Evolutionary conservation across 108 stramenopile species (phyloP), one percentile per base, ranked within the genome.

Genomic region (Cyclotella distinguenda): DNA sequence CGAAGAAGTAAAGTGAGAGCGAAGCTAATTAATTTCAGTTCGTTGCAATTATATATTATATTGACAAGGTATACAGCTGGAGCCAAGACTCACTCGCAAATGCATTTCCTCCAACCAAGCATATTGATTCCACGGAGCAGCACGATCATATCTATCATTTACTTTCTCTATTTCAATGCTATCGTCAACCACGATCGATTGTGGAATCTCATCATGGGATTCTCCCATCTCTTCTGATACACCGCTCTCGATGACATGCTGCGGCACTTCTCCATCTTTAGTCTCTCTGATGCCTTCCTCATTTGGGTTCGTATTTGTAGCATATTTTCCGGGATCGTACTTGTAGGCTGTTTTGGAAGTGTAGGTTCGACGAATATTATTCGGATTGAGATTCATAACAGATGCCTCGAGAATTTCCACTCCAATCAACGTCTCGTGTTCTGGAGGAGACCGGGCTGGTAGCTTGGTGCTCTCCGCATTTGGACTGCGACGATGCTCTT

Each of bases 121-220:
- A 69, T 87, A 89, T 61, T 93, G 92, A 78, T 90, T 87, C 92
- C 87, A 90, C 13, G 92, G 92, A 21, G 89, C 89, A 21, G 78
- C 76, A 0, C 87, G 45, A 69, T 81, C 16, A 31, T 49, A 8
- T 64, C 74, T 48, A 63, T 68, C 11, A 33, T 38, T 30, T 36
- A 36, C n/a, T 18, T 39, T 6, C 25, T 45, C 0, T 45, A 49
- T 44, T 66, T 56, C 3, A 28, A 33, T 39, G 11, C 18, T 46
- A 30, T 18, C 19, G 15, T 71, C 54, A 32, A 46, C 40, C 15
- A 59, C 26, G 12, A 47, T 26, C 62, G 45, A 2, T 27, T 6
- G 0, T 4, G 43, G 54, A 27, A 32, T 46, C 1, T 57, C 56
- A 18, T 45, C 23, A 6, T 25, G 28, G 23, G 52, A 16, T 30